Percentiles rank a stretch among this genome's conserved stretches.
Conservation (phyloP, 805 yeast genomes). For the Lipomyces lipofer region DNA sequence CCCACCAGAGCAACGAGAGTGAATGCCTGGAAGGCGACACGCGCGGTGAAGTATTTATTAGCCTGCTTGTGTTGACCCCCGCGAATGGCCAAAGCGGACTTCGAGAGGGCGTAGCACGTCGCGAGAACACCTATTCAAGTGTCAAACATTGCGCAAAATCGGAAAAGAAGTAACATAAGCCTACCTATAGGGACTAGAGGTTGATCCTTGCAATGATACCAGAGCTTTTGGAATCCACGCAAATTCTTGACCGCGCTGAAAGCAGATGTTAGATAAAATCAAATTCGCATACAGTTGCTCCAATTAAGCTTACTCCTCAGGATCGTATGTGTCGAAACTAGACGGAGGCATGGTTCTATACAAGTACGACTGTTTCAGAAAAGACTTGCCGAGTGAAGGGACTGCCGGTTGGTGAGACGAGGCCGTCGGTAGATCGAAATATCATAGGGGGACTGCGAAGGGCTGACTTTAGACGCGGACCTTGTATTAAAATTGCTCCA, state of each 20-base stretch:
- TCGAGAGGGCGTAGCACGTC: conserved; percentile 48
- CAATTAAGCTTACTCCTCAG: conserved; percentile 20
- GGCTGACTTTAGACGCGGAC: too few species aligned
- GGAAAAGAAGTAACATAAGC: conserved; percentile 32
- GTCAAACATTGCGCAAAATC: neutral
- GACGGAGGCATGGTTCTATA: conserved; percentile 22
- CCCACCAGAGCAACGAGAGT: conserved; percentile 73
- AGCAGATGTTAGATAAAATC: neutral
- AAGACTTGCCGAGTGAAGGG: too few species aligned
- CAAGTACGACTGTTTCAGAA: too few species aligned
- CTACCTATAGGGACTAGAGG: conserved; percentile 82
- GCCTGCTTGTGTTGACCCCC: conserved; percentile 68
- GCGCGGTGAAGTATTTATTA: conserved; percentile 77
- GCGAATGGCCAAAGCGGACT: conserved; percentile 71
- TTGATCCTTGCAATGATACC: conserved; percentile 65
- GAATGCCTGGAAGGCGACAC: conserved; percentile 76
- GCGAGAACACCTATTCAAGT: conserved; percentile 14
- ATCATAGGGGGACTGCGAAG: too few species aligned
- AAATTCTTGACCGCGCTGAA: conserved; percentile 19
- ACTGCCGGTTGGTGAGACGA: too few species aligned
- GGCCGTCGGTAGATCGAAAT: too few species aligned
- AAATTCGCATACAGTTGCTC: neutral
- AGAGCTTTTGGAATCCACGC: conserved; percentile 52
- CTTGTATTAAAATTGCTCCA: too few species aligned
- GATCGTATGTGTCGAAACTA: conserved; percentile 25